Conservation (phyloP, 257 asterid species). For the Capsicum chinense region DNA sequence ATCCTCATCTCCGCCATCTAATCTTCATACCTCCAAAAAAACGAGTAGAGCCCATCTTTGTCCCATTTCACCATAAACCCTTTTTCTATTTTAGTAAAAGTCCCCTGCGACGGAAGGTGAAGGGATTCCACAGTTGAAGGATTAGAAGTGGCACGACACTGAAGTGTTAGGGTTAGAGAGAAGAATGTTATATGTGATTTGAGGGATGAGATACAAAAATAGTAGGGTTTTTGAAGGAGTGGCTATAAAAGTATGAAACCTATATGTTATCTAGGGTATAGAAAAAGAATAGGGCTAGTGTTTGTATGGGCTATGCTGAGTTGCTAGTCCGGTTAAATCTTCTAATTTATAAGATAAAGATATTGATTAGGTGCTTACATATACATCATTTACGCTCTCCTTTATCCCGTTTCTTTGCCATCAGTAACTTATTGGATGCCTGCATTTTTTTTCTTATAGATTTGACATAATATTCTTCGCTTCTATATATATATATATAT, state of each 20-base stretch:
- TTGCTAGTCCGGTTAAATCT: neutral
- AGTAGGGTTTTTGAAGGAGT: neutral
- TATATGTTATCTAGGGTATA: neutral
- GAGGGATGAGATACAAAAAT: neutral
- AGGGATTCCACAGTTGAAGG: neutral
- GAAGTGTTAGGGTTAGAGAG: slow-evolving; percentile 12
- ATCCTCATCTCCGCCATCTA: too few relatives aligned
- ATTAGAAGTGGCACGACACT: neutral
- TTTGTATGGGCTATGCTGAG: neutral
- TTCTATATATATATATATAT: neutral
- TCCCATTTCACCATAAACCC: neutral
- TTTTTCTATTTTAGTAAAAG: neutral
- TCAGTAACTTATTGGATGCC: slow-evolving; percentile 18
- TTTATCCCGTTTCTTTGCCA: neutral
- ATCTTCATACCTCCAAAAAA: neutral
- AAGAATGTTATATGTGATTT: neutral
- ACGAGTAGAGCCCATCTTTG: neutral
- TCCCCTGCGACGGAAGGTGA: neutral
- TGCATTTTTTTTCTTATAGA: neutral
- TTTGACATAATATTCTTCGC: neutral
- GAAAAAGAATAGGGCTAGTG: neutral
- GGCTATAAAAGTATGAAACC: neutral
- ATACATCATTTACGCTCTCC: neutral
- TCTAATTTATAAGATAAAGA: slow-evolving; percentile 1
- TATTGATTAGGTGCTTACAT: neutral